Base-by-base conservation (phyloP, 2,329 filamentous ascomycete genomes). In the Aphanocladium album region DNA sequence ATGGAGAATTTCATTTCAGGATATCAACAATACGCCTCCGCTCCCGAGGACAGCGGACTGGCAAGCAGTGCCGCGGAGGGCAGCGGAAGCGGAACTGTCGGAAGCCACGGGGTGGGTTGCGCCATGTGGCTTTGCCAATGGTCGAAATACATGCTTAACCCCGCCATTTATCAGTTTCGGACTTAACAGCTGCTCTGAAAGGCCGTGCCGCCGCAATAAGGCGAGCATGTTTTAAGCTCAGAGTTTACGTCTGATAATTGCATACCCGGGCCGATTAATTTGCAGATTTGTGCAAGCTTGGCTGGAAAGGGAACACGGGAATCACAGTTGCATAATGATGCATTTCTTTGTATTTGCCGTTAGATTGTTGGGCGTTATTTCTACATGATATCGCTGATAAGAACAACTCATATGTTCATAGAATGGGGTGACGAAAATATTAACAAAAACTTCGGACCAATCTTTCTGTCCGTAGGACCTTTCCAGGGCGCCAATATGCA, bases 401-500 rank as follows among this genome's bases (percentile, higher is more conserved):
- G n/a, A 35, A 45, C 19, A 49, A 51, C 8, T 33, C 4, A 27
- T 17, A 30, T 59, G 37, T 35, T 52, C 45, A 21, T 2, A 19
- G 43, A 52, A 57, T 27, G 14, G 53, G 43, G 12, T n/a, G 41
- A 52, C 25, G n/a, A 21, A 51, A 21, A 51, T n/a, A n/a, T 50
- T 9, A 57, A 39, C 30, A 57, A 41, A 39, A 39, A 50, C 46
- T 23, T 59, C 47, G 56, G 47, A 52, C 47, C 47, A 51, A 33
- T 59, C 33, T 59, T 59, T 21, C 21, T 59, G 56, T 59, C 56
- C 56, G 56, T 25, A 39, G 25, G 23, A 45, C 56, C 47, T 51
- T 59, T 33, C 56, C 47, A 21, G 47, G 47, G 47, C 56, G 56
- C 56, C 56, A 52, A 27, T 59, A 59, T 59, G 56, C 56, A 51